Conservation (phyloP, 352 stramenopile species). For the Phytophthora boehmeriae region DNA sequence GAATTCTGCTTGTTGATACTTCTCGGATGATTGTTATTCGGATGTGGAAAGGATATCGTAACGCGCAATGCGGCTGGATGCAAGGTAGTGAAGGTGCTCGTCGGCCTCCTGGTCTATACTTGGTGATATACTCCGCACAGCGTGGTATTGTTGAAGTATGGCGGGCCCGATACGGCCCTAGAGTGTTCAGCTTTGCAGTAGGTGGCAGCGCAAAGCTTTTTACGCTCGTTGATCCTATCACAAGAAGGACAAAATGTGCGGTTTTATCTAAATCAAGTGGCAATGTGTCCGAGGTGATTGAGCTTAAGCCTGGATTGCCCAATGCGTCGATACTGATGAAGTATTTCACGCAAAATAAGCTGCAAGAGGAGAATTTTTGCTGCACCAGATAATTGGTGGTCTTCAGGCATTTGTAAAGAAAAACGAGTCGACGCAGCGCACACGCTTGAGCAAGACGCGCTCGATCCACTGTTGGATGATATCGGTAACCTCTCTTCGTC, state of each 20-base stretch:
- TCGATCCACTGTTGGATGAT: constrained; percentile 64
- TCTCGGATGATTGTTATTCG: constrained; percentile 81
- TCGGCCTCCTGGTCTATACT: constrained; percentile 63
- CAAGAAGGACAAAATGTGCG: constrained; percentile 53
- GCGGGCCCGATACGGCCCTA: constrained; percentile 74
- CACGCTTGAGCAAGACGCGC: constrained; percentile 55
- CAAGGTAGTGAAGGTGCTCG: constrained; percentile 60
- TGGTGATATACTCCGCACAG: constrained; percentile 87
- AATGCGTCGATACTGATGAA: constrained; percentile 76
- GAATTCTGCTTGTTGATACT: constrained; percentile 80
- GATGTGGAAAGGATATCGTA: constrained; percentile 90
- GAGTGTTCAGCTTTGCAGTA: constrained; percentile 77
- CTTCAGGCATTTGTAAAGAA: constrained; percentile 80
- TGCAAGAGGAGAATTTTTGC: constrained; percentile 86
- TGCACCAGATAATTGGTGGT: constrained; percentile 79
- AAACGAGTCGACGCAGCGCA: constrained; percentile 41
- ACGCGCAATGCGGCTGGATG: constrained; percentile 85
- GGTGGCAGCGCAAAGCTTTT: constrained; percentile 72
- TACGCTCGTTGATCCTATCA: constrained; percentile 48
- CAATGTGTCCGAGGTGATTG: constrained; percentile 55
- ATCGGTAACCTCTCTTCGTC: constrained; percentile 67
- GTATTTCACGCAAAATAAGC: constrained; percentile 87
- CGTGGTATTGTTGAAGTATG: constrained; percentile 86
- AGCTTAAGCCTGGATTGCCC: constrained; percentile 57
- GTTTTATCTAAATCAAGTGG: constrained; percentile 47